These are phyloP conservation scores for Ganoderma lingzhi DNA, from an alignment of 1,284 basidiomycete species.

Conservation along the genomic window DNA sequence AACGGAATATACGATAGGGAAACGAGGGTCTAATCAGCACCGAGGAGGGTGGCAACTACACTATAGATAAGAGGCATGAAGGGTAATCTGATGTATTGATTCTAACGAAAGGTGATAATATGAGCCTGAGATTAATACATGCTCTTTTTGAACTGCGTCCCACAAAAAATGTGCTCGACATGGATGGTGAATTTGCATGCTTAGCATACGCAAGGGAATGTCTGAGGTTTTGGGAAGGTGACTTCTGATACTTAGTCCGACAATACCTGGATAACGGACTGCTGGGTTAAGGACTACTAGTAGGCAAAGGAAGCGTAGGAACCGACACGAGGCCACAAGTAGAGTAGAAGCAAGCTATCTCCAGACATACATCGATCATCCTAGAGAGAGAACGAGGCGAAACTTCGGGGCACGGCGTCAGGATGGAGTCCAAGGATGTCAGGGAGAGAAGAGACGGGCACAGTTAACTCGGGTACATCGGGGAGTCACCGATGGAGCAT, in stretches of 20 bases:
- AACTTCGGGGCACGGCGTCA: not conserved
- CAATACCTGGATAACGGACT: not conserved
- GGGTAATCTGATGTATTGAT: not conserved
- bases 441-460: not conserved
- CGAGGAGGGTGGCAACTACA: not conserved
- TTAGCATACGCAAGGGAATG: not conserved
- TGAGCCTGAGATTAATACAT: not conserved
- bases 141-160: not conserved
- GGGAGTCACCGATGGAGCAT: not conserved
- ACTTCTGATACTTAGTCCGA: not conserved
- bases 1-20: conserved; percentile 1
- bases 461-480: not conserved
- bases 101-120: conserved; percentile 5
- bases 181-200: not conserved
- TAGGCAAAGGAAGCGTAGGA: not conserved
- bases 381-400: not conserved
- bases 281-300: not conserved
- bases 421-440: not conserved
- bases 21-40: not conserved
- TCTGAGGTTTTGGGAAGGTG: not conserved
- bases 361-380: not conserved
- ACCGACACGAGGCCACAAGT: not conserved
- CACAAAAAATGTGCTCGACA: not conserved
- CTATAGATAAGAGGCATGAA: conserved; percentile 11
- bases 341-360: not conserved